Evolutionary conservation across 2,329 filamentous ascomycete species (phyloP).

Genomic region (Raffaelea deltoideospora): DNA sequence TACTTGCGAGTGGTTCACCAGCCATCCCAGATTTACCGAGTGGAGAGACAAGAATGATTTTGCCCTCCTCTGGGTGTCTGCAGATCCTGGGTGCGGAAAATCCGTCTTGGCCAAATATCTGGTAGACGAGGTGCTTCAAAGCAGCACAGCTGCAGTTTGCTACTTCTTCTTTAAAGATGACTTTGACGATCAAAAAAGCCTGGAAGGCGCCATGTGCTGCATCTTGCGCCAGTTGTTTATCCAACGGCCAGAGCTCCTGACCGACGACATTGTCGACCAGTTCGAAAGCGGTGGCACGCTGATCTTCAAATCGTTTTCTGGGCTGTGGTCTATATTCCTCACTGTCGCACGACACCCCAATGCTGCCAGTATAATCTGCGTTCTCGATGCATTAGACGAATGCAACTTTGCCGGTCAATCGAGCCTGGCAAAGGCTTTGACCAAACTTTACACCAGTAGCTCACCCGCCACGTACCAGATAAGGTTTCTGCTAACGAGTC

Average conservation of each 20-base stretch:
- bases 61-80: constrained; percentile 4
- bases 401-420: not conserved
- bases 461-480: not conserved
- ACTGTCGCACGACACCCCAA: not conserved
- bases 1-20: constrained; percentile 4
- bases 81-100: constrained; percentile 2
- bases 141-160: not conserved
- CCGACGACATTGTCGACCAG: not conserved
- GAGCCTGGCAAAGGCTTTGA: not conserved
- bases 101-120: constrained; percentile 2
- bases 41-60: not conserved
- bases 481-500: constrained; percentile 18
- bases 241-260: not conserved
- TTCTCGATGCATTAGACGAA: constrained; percentile 1
- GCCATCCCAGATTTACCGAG: not conserved
- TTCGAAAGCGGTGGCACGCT: not conserved
- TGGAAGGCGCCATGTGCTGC: not conserved
- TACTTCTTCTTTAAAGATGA: constrained; percentile 8
- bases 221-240: constrained; percentile 5
- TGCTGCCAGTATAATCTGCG: constrained; percentile 1
- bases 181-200: constrained; percentile 1
- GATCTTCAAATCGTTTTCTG: not conserved
- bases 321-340: not conserved
- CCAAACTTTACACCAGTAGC: constrained; percentile 6
- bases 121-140: not conserved